A percentile compares a stretch with the other conserved stretches of the same genome.
Evolutionary conservation across 345 rosid genomes (phyloP).

Genomic region (Anastatica hierochuntica): DNA sequence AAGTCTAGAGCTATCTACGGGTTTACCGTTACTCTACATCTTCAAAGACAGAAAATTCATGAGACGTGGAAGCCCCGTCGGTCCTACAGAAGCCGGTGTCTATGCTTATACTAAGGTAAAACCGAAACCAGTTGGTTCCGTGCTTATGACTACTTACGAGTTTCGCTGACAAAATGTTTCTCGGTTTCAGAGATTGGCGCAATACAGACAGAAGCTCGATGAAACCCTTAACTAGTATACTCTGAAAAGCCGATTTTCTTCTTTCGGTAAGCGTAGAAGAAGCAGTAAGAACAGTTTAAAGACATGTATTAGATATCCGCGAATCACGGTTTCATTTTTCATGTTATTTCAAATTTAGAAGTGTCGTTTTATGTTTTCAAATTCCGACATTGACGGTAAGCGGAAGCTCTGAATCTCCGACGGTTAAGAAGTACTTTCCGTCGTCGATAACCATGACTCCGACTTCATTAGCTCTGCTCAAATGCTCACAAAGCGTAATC

Average conservation of each 20-base stretch:
- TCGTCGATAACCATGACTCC: constrained; percentile 65
- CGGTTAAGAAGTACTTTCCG: constrained; percentile 56
- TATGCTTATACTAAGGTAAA: constrained; percentile 90
- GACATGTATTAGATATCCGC: too few species aligned
- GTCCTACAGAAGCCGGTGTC: constrained; percentile 89
- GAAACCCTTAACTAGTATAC: constrained; percentile 33
- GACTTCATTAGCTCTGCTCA: constrained; percentile 53
- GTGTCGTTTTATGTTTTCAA: neutral
- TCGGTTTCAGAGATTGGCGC: constrained; percentile 59
- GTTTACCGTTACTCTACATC: constrained; percentile 92
- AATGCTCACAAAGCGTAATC: constrained; percentile 51
- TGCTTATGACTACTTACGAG: too few species aligned
- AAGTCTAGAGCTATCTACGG: constrained; percentile 79
- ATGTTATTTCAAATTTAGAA: too few species aligned
- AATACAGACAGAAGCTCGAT: constrained; percentile 85
- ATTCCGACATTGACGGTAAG: constrained; percentile 36
- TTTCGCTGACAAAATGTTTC: neutral
- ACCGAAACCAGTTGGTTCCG: neutral
- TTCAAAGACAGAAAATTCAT: constrained; percentile 80
- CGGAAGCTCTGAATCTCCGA: constrained; percentile 53
- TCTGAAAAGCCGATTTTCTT: neutral
- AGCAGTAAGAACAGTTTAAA: constrained; percentile 9
- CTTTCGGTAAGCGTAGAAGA: constrained; percentile 2
- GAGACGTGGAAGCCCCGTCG: constrained; percentile 82
- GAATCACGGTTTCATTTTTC: too few species aligned